Conservation (phyloP, 2,329 filamentous ascomycete genomes). For the Cladosporium austrohemisphaericum region DNA sequence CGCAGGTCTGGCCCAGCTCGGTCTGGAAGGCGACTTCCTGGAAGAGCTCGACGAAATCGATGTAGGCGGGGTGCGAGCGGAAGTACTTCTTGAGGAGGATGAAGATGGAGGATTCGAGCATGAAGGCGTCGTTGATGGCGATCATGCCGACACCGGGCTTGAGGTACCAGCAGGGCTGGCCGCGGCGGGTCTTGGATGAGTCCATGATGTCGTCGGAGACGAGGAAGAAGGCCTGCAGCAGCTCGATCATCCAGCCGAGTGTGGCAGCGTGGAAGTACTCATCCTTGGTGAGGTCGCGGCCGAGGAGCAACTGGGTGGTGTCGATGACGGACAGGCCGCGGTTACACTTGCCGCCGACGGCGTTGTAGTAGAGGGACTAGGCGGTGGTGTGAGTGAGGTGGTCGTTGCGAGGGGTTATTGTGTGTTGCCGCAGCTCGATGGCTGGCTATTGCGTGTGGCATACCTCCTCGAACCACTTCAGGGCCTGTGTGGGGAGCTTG, state of each 20-base stretch:
- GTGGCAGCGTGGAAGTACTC: slow-evolving; percentile 87
- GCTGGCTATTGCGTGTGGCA: slow-evolving; percentile 18
- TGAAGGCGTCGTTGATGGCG: slow-evolving; percentile 97
- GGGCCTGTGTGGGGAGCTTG: slow-evolving; percentile 74
- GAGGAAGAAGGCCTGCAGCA: slow-evolving; percentile 97
- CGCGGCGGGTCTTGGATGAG: slow-evolving; percentile 86
- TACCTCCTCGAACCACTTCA: slow-evolving; percentile 85
- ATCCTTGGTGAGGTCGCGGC: slow-evolving; percentile 66
- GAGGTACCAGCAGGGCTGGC: slow-evolving; percentile 94
- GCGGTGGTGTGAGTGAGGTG: not conserved
- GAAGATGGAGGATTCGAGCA: slow-evolving; percentile 91
- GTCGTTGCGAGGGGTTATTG: no score
- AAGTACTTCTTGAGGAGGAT: slow-evolving; percentile 90
- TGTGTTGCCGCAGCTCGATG: not conserved
- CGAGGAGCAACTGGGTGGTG: slow-evolving; percentile 75
- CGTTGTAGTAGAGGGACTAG: slow-evolving; percentile 79
- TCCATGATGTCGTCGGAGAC: slow-evolving; percentile 99
- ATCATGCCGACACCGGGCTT: slow-evolving; percentile 86
- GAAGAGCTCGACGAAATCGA: slow-evolving; percentile 93
- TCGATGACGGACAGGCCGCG: slow-evolving; percentile 97
- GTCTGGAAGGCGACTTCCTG: slow-evolving; percentile 93
- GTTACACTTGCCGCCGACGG: slow-evolving; percentile 95
- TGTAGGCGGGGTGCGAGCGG: slow-evolving; percentile 77
- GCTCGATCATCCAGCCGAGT: slow-evolving; percentile 95
- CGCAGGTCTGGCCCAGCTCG: slow-evolving; percentile 90